phyloP scores from a whole-genome alignment of 2,329 filamentous ascomycete genomes.

The Diaporthe aspalathi region DNA sequence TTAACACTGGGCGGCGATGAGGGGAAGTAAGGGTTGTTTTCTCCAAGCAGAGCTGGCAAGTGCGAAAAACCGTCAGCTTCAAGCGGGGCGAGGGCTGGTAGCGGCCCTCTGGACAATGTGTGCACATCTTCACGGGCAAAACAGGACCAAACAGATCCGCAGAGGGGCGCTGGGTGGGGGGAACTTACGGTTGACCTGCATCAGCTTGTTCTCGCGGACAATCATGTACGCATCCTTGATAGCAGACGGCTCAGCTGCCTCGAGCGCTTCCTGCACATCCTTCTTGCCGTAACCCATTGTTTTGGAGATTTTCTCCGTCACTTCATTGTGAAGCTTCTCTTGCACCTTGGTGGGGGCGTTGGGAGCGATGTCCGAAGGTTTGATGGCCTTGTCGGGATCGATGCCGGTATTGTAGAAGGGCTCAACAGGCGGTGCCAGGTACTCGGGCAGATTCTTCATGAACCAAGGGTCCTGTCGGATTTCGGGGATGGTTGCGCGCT shows the following conservation, averaged over 20 bases:
- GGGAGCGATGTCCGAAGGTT: constrained; percentile 82
- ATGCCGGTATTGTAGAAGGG: constrained; percentile 96
- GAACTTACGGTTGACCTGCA: constrained; percentile 89
- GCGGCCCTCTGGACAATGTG: constrained; percentile 2
- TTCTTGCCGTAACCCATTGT: constrained; percentile 97
- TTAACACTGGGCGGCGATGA: constrained; percentile 60
- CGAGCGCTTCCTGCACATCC: constrained; percentile 94
- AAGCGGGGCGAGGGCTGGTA: constrained; percentile 12
- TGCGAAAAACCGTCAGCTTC: constrained; percentile 43
- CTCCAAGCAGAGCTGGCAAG: constrained; percentile 59
- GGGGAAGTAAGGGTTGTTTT: constrained; percentile 57
- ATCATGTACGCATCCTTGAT: constrained; percentile 99
- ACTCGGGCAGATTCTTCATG: constrained; percentile 83
- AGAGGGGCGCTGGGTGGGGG: background rate
- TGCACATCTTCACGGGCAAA: background rate
- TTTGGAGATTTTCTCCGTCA: constrained; percentile 95
- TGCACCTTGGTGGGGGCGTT: constrained; percentile 82
- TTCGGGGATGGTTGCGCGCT: constrained; percentile 92
- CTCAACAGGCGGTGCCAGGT: constrained; percentile 87
- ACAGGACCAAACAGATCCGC: constrained; percentile 6
- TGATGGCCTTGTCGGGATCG: constrained; percentile 91
- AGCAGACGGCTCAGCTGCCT: constrained; percentile 91
- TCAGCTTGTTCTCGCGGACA: constrained; percentile 96
- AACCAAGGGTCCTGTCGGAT: constrained; percentile 97
- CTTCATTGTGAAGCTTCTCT: constrained; percentile 89